Evolutionary conservation across 768 basidiomycete species (phyloP).

Genomic region (Lactarius sanguifluus): DNA sequence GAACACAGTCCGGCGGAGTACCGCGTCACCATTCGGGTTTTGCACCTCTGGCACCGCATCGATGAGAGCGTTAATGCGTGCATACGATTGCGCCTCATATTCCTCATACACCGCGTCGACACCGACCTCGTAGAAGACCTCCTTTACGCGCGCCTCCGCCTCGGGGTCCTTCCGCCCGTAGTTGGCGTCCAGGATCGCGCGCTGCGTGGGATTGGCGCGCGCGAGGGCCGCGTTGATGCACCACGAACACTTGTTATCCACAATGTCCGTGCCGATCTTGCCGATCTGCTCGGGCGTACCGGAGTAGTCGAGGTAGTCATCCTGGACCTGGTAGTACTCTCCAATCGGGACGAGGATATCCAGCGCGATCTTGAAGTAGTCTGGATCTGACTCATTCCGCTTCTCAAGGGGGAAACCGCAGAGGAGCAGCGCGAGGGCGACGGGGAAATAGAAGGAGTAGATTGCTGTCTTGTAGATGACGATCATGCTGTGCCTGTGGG

Average conservation of each 20-base stretch:
- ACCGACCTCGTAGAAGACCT: conserved; percentile 70
- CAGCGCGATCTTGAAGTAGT: conserved; percentile 70
- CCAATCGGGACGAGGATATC: conserved; percentile 88
- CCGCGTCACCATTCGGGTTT: conserved; percentile 37
- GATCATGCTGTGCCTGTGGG: conserved; percentile 77
- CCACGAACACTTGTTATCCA: conserved; percentile 99
- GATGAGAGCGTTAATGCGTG: conserved; percentile 66
- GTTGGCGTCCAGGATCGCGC: conserved; percentile 59
- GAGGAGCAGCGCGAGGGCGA: conserved; percentile 89
- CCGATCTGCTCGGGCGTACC: conserved; percentile 89
- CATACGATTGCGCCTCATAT: conserved; percentile 80
- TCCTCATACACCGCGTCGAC: conserved; percentile 63
- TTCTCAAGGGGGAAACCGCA: conserved; percentile 56
- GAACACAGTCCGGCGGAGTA: conserved; percentile 68
- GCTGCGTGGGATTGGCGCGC: conserved; percentile 53
- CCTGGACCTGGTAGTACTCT: conserved; percentile 98
- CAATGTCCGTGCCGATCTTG: conserved; percentile 96
- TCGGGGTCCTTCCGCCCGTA: conserved; percentile 61
- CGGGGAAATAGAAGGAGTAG: conserved; percentile 98
- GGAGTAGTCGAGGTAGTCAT: conserved; percentile 93
- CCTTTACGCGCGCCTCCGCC: conserved; percentile 61
- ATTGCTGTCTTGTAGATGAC: conserved; percentile 97
- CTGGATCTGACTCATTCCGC: conserved; percentile 45
- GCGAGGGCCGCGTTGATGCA: conserved; percentile 83
- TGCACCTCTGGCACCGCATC: conserved; percentile 63